Conservation (phyloP, 371 early-diverging fungal genomes). For the Mortierella sp. region DNA sequence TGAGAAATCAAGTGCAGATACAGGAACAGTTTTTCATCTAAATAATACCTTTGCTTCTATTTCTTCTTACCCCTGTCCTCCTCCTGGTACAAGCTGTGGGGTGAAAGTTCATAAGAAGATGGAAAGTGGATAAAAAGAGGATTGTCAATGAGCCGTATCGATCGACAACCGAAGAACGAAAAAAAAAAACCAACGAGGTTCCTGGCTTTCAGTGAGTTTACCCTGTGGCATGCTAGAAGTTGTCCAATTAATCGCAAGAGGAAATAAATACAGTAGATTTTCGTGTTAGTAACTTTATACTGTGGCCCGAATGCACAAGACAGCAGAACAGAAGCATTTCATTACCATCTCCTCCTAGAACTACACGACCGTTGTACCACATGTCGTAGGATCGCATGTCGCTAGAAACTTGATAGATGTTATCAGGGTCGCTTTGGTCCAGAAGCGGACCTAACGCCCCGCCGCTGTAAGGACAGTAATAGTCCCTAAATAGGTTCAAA, state of each 20-base stretch:
- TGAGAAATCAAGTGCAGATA: neutral
- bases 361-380: conserved; percentile 31
- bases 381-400: conserved; percentile 20
- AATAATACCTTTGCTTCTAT: neutral
- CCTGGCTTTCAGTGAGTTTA: neutral
- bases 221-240: conserved; percentile 22
- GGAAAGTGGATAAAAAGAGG: neutral
- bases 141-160: neutral
- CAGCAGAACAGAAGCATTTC: neutral
- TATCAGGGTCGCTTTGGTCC: conserved; percentile 11
- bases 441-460: conserved; percentile 10
- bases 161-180: neutral
- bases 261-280: neutral
- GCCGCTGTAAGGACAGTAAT: conserved; percentile 14
- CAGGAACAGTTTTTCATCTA: neutral
- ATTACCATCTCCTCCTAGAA: conserved; percentile 29
- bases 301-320: too few relatives aligned
- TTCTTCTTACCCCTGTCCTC: conserved; percentile 24
- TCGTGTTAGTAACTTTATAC: neutral
- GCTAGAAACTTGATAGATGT: conserved; percentile 13
- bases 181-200: neutral
- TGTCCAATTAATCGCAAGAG: too few relatives aligned
- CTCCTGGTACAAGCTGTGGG: conserved; percentile 18
- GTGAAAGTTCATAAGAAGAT: neutral
- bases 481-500: neutral